Evolutionary conservation across 345 rosid genomes (phyloP).

Genomic region (Sisymbrium irio): DNA sequence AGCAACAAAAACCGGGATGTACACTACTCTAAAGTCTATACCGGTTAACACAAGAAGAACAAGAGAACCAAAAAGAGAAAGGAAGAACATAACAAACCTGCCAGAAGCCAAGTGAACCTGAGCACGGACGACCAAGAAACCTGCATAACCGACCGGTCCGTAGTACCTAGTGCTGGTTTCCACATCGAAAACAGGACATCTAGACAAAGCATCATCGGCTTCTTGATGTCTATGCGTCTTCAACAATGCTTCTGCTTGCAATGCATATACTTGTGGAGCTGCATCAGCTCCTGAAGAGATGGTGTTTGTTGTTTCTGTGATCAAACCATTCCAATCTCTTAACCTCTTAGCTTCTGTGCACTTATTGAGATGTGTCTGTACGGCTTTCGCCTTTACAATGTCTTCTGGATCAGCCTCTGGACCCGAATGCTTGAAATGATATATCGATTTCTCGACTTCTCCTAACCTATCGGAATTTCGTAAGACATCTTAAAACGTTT

Average conservation of each 20-base stretch:
- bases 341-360: conserved; percentile 68
- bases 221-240: conserved; percentile 75
- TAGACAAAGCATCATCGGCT: conserved; percentile 58
- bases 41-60: not conserved
- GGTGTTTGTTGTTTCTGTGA: conserved; percentile 53
- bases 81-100: conserved; percentile 50
- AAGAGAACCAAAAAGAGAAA: too few relatives aligned
- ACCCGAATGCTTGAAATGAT: conserved; percentile 86
- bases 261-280: conserved; percentile 83
- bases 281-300: conserved; percentile 80
- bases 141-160: conserved; percentile 76
- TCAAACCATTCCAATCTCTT: conserved; percentile 68
- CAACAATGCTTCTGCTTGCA: conserved; percentile 88
- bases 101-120: conserved; percentile 84
- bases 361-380: conserved; percentile 54
- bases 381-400: conserved; percentile 57
- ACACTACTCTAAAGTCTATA: not conserved
- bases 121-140: conserved; percentile 61
- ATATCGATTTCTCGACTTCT: conserved; percentile 77
- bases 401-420: conserved; percentile 79
- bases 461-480: conserved; percentile 53
- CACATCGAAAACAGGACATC: conserved; percentile 54
- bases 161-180: conserved; percentile 67
- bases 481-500: not conserved
- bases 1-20: too few relatives aligned